A percentile compares a stretch with the other conserved stretches of the same genome.
Conservation (phyloP, 192 early-diverging fungal genomes). For the Coemansia sp. region DNA sequence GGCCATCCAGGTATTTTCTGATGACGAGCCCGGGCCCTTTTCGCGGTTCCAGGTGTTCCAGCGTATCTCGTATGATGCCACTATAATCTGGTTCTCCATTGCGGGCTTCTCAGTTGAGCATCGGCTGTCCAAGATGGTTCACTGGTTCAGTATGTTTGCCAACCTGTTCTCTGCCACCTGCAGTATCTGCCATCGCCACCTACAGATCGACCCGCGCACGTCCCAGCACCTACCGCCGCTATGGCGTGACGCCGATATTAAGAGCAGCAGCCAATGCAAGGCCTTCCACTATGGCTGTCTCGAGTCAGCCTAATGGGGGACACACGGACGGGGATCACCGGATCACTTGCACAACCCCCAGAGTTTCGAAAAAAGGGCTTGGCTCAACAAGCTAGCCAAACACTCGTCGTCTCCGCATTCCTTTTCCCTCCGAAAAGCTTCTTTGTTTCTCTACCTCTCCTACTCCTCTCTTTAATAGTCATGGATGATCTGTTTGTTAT, state of each 20-base stretch:
- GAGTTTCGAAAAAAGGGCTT: too few relatives aligned
- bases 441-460: constrained; percentile 1
- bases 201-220: constrained; percentile 45
- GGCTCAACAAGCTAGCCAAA: too few relatives aligned
- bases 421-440: too few relatives aligned
- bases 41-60: constrained; percentile 38
- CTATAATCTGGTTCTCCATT: constrained; percentile 44
- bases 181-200: constrained; percentile 30
- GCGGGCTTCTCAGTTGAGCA: constrained; percentile 44
- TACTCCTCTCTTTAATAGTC: neutral
- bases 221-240: constrained; percentile 43
- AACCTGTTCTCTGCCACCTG: constrained; percentile 44
- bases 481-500: constrained; percentile 47
- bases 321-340: too few relatives aligned
- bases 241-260: constrained; percentile 36
- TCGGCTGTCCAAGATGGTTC: constrained; percentile 33
- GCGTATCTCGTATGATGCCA: constrained; percentile 35
- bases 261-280: constrained; percentile 16
- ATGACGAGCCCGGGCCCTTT: constrained; percentile 29
- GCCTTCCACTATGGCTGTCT: constrained; percentile 42
- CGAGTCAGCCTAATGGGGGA: constrained; percentile 13
- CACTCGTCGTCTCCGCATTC: too few relatives aligned
- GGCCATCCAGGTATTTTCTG: constrained; percentile 22
- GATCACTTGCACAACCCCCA: too few relatives aligned
- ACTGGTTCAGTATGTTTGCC: constrained; percentile 42